Evolutionary conservation across 148 eudicot species (phyloP), one percentile per base, ranked within the genome.

Genomic region (Chenopodium album): DNA sequence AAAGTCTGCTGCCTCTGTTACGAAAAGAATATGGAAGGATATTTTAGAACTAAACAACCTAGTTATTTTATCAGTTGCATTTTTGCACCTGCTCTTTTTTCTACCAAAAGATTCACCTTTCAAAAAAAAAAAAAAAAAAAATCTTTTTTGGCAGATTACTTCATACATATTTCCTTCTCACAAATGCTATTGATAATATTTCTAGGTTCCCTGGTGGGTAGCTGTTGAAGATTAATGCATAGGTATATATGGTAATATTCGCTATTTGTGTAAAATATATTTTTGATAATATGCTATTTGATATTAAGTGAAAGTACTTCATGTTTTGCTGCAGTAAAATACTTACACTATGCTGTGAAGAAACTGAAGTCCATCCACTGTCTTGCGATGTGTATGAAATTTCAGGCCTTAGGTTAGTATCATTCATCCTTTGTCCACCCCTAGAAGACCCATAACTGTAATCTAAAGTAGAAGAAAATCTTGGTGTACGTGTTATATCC

Each of bases 401-500:
- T 20, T 88, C 94, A 66, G 79, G 83, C 48, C 78, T 26, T 59
- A 87, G 83, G 78, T 89, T 79, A 28, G 67, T 9, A 19, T 92
- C 94, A 70, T 78, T 80, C 9, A 70, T 54, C 83, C 86, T 92
- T 73, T 84, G 81, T 83, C 88, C 94, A 2, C 79, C 67, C 31
- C 79, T 85, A 65, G 82, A 20, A 44, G 93, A 91, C 12, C 89
- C 90, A 44, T 83, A 85, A 83, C 94, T 95, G 32, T 84, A 85
- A 13, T 93, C 96, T 37, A 94, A 89, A 86, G 92, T 86, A 13
- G 86, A 82, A 13, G 97, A 93, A 20, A 87, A 20, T 76, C 89
- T 83, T 46, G 96, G 84, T 6, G 87, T 86, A 64, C 93, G 84
- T 13, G 87, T 64, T 60, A 85, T 44, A 83, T 89, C 90, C 79